These are phyloP conservation scores for Psilocybe tampanensis DNA, from an alignment of 768 basidiomycete species.

Conservation along the genomic window DNA sequence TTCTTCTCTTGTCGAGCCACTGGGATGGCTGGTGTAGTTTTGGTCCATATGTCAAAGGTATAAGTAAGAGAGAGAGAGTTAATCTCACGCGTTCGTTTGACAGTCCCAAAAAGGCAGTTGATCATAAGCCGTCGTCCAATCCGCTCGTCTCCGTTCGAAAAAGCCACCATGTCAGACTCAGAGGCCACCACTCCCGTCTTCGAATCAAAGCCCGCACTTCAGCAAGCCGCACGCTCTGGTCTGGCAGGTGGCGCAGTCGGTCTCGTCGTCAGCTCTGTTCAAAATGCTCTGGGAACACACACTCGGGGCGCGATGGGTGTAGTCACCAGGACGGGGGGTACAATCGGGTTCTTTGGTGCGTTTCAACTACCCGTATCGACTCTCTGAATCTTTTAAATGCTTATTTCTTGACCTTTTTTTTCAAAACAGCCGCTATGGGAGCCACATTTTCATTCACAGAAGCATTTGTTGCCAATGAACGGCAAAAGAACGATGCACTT, in stretches of 20 bases:
- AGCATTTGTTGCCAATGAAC: slow-evolving; percentile 76
- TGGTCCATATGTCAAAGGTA: neutral
- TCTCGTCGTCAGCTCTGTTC: slow-evolving; percentile 65
- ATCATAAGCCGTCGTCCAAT: slow-evolving; percentile 26
- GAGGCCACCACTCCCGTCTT: slow-evolving; percentile 29
- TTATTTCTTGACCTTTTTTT: slow-evolving; percentile 3
- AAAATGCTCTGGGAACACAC: slow-evolving; percentile 82
- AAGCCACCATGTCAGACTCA: slow-evolving; percentile 37
- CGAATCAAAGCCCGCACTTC: slow-evolving; percentile 55
- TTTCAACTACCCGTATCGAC: slow-evolving; percentile 12
- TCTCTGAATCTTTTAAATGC: neutral
- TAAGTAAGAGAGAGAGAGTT: neutral
- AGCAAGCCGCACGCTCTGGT: slow-evolving; percentile 57
- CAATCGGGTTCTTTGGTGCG: slow-evolving; percentile 91
- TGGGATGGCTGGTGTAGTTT: neutral
- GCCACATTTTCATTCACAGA: slow-evolving; percentile 85
- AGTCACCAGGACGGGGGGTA: slow-evolving; percentile 83
- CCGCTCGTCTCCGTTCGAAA: slow-evolving; percentile 30
- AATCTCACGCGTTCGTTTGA: slow-evolving; percentile 12
- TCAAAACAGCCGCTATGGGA: slow-evolving; percentile 78
- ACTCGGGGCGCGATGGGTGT: slow-evolving; percentile 83
- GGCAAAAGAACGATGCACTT: slow-evolving; percentile 75
- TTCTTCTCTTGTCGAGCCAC: slow-evolving; percentile 4
- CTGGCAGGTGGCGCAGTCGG: slow-evolving; percentile 70
- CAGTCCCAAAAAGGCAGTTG: slow-evolving; percentile 33